These are phyloP conservation scores for Macrolepiota albuminosa DNA, from an alignment of 768 basidiomycete genomes.

Conservation along the genomic window DNA sequence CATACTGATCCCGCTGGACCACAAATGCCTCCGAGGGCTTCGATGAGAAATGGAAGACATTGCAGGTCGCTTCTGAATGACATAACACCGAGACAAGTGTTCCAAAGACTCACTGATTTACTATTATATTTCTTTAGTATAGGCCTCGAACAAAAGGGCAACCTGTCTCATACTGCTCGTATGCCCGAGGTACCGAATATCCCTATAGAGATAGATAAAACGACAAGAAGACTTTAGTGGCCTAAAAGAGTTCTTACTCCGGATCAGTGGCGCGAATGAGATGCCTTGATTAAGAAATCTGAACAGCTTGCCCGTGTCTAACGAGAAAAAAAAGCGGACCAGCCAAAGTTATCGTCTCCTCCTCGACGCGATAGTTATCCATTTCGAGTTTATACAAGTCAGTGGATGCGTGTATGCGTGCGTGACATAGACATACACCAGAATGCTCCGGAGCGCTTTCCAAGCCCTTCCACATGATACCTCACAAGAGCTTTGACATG, in stretches of 20 bases:
- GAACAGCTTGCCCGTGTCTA: background rate
- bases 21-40: conserved; percentile 9
- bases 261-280: conserved; percentile 9
- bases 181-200: conserved; percentile 6
- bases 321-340: background rate
- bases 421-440: background rate
- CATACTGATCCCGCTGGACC: conserved; percentile 6
- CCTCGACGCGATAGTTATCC: background rate
- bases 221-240: background rate
- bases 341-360: background rate
- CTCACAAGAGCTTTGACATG: background rate
- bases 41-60: conserved; percentile 8
- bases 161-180: background rate
- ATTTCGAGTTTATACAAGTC: background rate
- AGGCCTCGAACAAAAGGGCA: background rate
- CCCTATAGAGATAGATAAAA: background rate
- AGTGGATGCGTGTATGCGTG: background rate
- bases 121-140: background rate
- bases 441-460: background rate
- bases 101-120: background rate
- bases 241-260: conserved; percentile 3
- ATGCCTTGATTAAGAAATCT: background rate
- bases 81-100: background rate
- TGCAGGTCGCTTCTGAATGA: background rate
- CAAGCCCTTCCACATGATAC: background rate